A percentile compares a stretch with the other conserved stretches of the same genome.
These are phyloP conservation scores for Scleroderma bovista DNA, from an alignment of 768 basidiomycete genomes.

Conservation along the genomic window DNA sequence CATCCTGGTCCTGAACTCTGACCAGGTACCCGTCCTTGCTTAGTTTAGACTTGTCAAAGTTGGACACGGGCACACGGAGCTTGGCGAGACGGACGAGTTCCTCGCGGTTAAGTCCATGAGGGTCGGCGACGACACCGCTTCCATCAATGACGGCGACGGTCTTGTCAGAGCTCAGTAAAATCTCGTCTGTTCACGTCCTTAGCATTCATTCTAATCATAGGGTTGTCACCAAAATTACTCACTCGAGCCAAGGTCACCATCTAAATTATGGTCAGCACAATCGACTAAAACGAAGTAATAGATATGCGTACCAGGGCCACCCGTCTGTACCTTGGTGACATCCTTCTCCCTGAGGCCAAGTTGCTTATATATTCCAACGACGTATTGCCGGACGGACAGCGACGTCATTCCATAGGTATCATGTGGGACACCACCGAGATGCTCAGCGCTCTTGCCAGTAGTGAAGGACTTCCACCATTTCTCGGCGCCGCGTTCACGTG, in stretches of 20 bases:
- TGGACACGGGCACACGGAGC: constrained; percentile 66
- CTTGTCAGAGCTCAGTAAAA: constrained; percentile 91
- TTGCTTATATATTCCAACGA: constrained; percentile 91
- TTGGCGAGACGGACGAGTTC: constrained; percentile 91
- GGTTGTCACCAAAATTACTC: constrained; percentile 27
- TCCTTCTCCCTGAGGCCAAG: constrained; percentile 92
- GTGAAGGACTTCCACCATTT: constrained; percentile 99
- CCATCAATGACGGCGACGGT: constrained; percentile 94
- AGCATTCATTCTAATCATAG: neutral
- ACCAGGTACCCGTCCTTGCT: constrained; percentile 93
- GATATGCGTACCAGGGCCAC: constrained; percentile 64
- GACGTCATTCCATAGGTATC: constrained; percentile 94
- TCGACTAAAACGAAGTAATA: neutral
- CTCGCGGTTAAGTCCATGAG: constrained; percentile 76
- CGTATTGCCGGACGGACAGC: constrained; percentile 89
- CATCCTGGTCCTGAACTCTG: constrained; percentile 88
- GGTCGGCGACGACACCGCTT: constrained; percentile 91
- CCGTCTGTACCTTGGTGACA: constrained; percentile 96
- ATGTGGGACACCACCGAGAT: constrained; percentile 87
- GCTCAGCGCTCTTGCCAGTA: constrained; percentile 88
- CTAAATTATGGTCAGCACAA: constrained; percentile 27
- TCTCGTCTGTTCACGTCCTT: constrained; percentile 63
- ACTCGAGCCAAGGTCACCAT: constrained; percentile 97
- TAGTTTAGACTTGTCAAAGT: constrained; percentile 83
- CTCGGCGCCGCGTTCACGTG: constrained; percentile 81